Conservation (phyloP, 495 filamentous ascomycete genomes). For the Xylaria cubensis region DNA sequence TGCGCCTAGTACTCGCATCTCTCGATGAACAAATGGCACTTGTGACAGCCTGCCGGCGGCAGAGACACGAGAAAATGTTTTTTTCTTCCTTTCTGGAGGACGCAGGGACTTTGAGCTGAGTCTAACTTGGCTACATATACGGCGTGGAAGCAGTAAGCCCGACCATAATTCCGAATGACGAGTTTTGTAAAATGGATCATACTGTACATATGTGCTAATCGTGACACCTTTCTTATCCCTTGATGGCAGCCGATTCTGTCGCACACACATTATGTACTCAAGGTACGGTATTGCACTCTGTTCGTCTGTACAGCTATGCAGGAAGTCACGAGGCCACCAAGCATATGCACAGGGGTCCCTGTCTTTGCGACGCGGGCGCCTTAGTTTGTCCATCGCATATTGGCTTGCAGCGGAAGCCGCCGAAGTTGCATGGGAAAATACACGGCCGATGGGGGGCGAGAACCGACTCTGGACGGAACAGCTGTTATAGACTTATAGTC, state of each 20-base stretch:
- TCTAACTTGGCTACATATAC: background rate
- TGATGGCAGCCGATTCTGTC: background rate
- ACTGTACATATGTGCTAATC: background rate
- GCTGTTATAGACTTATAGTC: slow-evolving; percentile 20
- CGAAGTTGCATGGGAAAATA: slow-evolving; percentile 6
- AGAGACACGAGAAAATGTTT: background rate
- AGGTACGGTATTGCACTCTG: background rate
- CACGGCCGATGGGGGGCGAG: slow-evolving; percentile 8
- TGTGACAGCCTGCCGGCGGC: slow-evolving; percentile 1
- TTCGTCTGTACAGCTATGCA: slow-evolving; percentile 11
- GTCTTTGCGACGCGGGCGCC: slow-evolving; percentile 7
- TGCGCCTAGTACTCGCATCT: slow-evolving; percentile 1
- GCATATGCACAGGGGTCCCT: slow-evolving; percentile 16
- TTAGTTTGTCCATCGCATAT: background rate
- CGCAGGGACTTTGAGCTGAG: background rate
- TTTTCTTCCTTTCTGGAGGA: background rate
- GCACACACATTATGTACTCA: background rate
- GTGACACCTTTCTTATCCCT: background rate
- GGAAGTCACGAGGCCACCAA: slow-evolving; percentile 25
- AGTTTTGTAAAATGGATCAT: background rate
- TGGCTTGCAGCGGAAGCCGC: slow-evolving; percentile 22
- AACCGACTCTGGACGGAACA: background rate
- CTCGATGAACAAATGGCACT: background rate
- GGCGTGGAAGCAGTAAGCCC: background rate
- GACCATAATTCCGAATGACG: background rate